These are phyloP conservation scores for Suhomyces sp. DNA, from an alignment of 805 yeast genomes.

Conservation along the genomic window DNA sequence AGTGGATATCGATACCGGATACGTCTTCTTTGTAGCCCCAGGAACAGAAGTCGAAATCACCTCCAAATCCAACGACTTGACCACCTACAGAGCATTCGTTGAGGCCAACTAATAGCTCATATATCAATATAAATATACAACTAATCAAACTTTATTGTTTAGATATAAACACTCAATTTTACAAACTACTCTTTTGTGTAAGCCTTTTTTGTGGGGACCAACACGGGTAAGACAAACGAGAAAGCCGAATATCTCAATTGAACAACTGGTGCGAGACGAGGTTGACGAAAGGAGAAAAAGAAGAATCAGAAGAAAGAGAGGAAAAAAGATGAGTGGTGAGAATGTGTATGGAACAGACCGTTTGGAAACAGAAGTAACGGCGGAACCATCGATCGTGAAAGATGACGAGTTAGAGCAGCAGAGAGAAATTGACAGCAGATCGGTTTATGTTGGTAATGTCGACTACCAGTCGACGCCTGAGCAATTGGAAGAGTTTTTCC, in stretches of 20 bases:
- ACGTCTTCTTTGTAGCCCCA: conserved; percentile 83
- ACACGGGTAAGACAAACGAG: neutral
- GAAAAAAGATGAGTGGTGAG: neutral
- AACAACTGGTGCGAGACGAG: neutral
- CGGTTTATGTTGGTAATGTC: conserved; percentile 54
- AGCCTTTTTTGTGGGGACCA: neutral
- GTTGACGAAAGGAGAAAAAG: neutral
- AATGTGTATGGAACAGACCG: neutral
- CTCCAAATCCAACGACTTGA: conserved; percentile 54
- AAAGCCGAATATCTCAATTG: neutral
- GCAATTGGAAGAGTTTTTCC: conserved; percentile 47
- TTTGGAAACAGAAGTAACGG: neutral
- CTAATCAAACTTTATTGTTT: too few species aligned
- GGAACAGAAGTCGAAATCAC: conserved; percentile 59
- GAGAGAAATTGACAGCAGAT: conserved; percentile 48
- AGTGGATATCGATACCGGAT: conserved; percentile 61
- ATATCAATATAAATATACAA: too few species aligned
- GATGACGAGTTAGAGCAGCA: conserved; percentile 11
- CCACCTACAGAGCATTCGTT: conserved; percentile 87
- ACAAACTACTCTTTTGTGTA: neutral
- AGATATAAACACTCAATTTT: too few species aligned
- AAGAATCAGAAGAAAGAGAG: neutral
- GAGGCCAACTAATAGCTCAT: conserved; percentile 44
- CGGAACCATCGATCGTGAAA: neutral
- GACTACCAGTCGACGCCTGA: conserved; percentile 49